These are phyloP conservation scores for Colletotrichum sp. DNA, from an alignment of 2,329 filamentous ascomycete species.

Conservation along the genomic window DNA sequence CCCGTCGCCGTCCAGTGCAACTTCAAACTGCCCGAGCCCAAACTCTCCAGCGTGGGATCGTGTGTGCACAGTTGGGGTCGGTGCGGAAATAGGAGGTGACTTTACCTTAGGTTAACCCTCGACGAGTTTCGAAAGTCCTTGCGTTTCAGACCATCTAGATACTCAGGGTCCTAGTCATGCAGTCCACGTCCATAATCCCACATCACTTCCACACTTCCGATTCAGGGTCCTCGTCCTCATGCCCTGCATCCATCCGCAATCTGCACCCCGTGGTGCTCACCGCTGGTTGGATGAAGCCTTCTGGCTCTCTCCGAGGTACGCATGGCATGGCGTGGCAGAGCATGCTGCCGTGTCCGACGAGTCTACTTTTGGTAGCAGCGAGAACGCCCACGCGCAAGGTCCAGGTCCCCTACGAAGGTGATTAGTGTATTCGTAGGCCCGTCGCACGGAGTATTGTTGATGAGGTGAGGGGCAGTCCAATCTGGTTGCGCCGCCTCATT, in stretches of 20 bases:
- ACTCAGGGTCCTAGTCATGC: constrained; percentile 20
- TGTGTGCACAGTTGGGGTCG: not conserved
- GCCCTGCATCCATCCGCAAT: not conserved
- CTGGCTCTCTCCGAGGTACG: not conserved
- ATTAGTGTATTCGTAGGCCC: not conserved
- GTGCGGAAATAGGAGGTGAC: not conserved
- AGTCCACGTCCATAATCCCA: not conserved
- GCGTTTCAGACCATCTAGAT: constrained; percentile 15
- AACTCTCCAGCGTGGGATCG: not conserved
- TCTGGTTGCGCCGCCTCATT: constrained; percentile 1
- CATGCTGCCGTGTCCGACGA: not conserved
- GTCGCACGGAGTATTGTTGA: not conserved
- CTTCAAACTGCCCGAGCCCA: not conserved
- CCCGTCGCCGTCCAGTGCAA: not conserved
- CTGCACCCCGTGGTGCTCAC: not conserved
- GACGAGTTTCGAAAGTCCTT: constrained; percentile 7
- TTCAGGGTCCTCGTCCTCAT: constrained; percentile 16
- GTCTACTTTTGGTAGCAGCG: not conserved
- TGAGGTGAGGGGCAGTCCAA: not conserved
- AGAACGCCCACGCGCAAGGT: constrained; percentile 1
- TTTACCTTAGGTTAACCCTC: not conserved
- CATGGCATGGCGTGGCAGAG: not conserved
- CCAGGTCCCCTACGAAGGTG: not conserved
- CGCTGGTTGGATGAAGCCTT: constrained; percentile 6
- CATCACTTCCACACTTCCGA: not conserved